Percentiles rank a stretch among this genome's conserved stretches.
phyloP scores from a whole-genome alignment of 257 asterid species.

The Prunella vulgaris region DNA sequence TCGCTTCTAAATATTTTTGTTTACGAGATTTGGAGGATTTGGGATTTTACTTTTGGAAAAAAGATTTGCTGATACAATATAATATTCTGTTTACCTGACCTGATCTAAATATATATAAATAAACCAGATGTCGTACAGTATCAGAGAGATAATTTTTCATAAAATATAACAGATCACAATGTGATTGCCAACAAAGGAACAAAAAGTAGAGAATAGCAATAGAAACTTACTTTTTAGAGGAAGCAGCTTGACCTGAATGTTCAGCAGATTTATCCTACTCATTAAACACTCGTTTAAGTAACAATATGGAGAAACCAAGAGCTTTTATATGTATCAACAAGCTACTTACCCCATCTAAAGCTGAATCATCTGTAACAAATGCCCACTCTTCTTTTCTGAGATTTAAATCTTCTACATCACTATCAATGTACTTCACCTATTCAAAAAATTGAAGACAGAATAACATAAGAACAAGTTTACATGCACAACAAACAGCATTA shows the following conservation, averaged over 20 bases:
- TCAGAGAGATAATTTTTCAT: neutral
- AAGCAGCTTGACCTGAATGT: neutral
- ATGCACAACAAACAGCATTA: neutral
- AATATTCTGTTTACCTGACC: neutral
- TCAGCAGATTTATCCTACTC: neutral
- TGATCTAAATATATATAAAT: neutral
- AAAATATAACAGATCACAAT: neutral
- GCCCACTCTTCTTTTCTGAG: neutral
- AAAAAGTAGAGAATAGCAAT: neutral
- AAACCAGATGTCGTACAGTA: neutral
- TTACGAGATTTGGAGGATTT: neutral
- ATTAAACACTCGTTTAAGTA: neutral
- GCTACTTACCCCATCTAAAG: neutral
- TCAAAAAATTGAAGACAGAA: neutral
- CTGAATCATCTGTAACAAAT: neutral
- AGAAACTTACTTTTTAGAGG: constrained; percentile 8
- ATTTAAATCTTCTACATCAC: neutral
- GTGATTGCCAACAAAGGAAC: neutral
- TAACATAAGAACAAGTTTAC: neutral
- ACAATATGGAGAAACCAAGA: neutral
- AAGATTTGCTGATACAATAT: neutral
- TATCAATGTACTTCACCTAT: neutral
- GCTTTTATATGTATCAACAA: neutral
- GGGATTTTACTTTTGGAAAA: neutral
- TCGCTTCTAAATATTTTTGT: neutral